These are phyloP conservation scores for Bacidia gigantensis DNA, from an alignment of 495 filamentous ascomycete species.

Conservation along the genomic window DNA sequence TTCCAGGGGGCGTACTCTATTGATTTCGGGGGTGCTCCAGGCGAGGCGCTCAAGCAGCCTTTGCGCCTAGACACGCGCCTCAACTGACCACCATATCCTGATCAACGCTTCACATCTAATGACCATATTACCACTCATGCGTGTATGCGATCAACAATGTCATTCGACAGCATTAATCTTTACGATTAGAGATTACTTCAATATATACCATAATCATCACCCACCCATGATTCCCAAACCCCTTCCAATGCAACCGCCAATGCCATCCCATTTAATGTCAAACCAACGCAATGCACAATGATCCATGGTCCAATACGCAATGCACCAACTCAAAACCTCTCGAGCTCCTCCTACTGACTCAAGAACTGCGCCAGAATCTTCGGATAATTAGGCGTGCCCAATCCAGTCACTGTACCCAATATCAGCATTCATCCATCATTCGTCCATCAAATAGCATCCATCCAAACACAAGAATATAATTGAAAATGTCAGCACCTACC, in stretches of 20 bases:
- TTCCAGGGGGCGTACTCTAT: too few relatives aligned
- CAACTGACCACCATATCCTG: too few relatives aligned
- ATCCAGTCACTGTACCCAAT: slow-evolving; percentile 17
- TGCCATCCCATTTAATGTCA: not conserved
- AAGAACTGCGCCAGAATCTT: slow-evolving; percentile 21
- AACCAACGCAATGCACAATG: not conserved
- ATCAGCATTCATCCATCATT: not conserved
- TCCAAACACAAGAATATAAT: not conserved
- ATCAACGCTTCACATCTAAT: too few relatives aligned
- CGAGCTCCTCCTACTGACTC: slow-evolving; percentile 9
- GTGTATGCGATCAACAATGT: too few relatives aligned
- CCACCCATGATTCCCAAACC: not conserved
- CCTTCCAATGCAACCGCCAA: not conserved
- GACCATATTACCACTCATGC: too few relatives aligned
- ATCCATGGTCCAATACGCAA: not conserved
- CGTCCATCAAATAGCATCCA: too few relatives aligned
- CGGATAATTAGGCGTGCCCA: slow-evolving; percentile 25
- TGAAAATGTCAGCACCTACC: not conserved
- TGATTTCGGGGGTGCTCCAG: too few relatives aligned
- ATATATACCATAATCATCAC: not conserved
- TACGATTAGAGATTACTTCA: too few relatives aligned
- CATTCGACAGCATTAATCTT: too few relatives aligned
- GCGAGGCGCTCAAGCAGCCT: too few relatives aligned
- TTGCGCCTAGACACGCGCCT: too few relatives aligned
- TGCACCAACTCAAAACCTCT: not conserved